Conservation (phyloP, 1,139 yeast genomes). For the Entelexis paramagnoliae region DNA sequence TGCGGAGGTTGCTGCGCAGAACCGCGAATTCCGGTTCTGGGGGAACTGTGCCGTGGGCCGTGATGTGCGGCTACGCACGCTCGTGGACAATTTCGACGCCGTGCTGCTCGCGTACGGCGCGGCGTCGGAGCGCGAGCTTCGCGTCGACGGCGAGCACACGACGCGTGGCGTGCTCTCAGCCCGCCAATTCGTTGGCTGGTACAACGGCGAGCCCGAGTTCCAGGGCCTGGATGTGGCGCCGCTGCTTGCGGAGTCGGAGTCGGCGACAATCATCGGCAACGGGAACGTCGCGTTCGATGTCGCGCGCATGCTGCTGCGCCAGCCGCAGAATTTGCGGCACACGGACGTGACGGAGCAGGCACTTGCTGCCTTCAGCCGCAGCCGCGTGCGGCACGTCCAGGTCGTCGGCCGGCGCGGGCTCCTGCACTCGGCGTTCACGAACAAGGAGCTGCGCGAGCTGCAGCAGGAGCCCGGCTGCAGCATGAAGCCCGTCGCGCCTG, state of each 20-base stretch:
- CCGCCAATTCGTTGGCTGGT: constrained; percentile 88
- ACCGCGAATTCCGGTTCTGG: constrained; percentile 44
- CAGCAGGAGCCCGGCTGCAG: constrained; percentile 51
- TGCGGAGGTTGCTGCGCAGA: constrained; percentile 42
- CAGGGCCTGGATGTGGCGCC: constrained; percentile 39
- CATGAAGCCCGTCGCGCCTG: constrained; percentile 45
- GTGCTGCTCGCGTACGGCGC: constrained; percentile 82
- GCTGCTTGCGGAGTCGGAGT: constrained; percentile 44
- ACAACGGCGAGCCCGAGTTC: constrained; percentile 74
- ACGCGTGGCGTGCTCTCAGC: constrained; percentile 66
- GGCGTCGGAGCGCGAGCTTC: constrained; percentile 46
- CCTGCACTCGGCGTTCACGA: constrained; percentile 68
- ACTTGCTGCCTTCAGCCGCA: constrained; percentile 40
- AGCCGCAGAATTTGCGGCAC: constrained; percentile 35
- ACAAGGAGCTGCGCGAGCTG: constrained; percentile 81
- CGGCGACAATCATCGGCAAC: constrained; percentile 81
- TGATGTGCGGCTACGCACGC: constrained; percentile 43
- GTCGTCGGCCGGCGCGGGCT: constrained; percentile 83
- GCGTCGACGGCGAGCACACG: constrained; percentile 49
- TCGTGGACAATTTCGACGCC: constrained; percentile 54
- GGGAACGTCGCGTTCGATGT: constrained; percentile 97
- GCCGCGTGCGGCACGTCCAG: constrained; percentile 51
- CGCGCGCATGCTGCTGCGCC: constrained; percentile 62
- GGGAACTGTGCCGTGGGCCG: constrained; percentile 67
- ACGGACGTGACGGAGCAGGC: constrained; percentile 73